Evolutionary conservation across 169 alveolate genomes (phyloP).

Genomic region (Plasmodium vivax): DNA sequence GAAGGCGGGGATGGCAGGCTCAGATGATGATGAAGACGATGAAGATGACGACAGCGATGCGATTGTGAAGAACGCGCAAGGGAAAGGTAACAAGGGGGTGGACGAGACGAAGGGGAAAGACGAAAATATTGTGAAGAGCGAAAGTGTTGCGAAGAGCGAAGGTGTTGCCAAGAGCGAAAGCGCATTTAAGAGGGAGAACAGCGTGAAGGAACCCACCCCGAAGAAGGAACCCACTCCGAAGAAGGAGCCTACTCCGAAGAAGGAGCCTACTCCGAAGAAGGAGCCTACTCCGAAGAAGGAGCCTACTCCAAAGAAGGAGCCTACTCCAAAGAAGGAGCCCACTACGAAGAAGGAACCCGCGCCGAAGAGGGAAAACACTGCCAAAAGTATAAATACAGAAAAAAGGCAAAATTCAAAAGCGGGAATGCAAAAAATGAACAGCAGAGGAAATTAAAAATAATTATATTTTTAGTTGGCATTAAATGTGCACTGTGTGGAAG

Average conservation of each 20-base stretch:
- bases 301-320: neutral
- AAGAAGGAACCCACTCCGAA: too few relatives aligned
- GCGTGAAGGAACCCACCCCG: neutral
- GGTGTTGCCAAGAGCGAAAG: neutral
- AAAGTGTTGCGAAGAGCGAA: neutral
- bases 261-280: neutral
- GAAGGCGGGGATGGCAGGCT: neutral
- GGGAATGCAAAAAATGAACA: neutral
- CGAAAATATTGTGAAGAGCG: neutral
- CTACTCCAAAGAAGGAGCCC: neutral
- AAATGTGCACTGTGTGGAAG: neutral
- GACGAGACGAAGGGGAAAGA: neutral
- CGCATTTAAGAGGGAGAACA: neutral
- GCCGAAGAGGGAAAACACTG: neutral
- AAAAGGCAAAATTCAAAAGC: neutral
- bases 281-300: neutral
- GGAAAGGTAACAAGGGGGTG: neutral
- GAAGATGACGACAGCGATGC: neutral
- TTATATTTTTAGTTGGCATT: neutral
- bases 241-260: neutral
- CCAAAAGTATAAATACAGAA: neutral
- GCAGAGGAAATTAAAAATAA: neutral
- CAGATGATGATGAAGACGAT: neutral
- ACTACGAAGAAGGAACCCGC: neutral
- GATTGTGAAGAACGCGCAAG: neutral